A percentile compares a stretch with the other conserved stretches of the same genome.
Evolutionary conservation across 2,329 filamentous ascomycete genomes (phyloP).

Genomic region (Monilinia fructigena): DNA sequence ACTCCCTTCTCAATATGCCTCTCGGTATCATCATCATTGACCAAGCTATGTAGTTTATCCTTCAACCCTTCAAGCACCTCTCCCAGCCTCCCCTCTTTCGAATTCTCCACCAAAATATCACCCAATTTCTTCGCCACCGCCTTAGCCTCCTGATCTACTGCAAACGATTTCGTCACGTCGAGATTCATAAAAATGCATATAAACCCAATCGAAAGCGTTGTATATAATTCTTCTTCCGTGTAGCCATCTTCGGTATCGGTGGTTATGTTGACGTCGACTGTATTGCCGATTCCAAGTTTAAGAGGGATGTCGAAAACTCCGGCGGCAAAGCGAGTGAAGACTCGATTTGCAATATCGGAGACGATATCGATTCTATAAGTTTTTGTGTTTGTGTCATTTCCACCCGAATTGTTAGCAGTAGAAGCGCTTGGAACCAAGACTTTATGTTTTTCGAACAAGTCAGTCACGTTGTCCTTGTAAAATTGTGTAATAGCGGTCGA

Average conservation of each 20-base stretch:
- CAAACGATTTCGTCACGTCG: conserved; percentile 59
- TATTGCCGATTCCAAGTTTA: conserved; percentile 13
- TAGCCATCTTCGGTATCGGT: conserved; percentile 9
- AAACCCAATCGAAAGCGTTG: conserved; percentile 59
- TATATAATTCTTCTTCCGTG: conserved; percentile 34
- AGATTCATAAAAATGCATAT: conserved; percentile 61
- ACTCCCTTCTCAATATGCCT: conserved; percentile 42
- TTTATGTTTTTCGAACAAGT: conserved; percentile 62
- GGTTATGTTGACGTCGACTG: conserved; percentile 31
- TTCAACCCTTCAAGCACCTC: conserved; percentile 4
- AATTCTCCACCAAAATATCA: conserved; percentile 60
- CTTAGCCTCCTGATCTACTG: conserved; percentile 57
- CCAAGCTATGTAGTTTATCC: conserved; percentile 2
- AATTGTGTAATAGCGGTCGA: conserved; percentile 3
- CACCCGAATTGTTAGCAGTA: conserved; percentile 44
- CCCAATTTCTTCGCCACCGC: conserved; percentile 60
- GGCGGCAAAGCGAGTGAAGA: conserved; percentile 52
- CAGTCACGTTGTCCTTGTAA: conserved; percentile 24
- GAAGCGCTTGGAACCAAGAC: conserved; percentile 59
- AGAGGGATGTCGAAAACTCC: conserved; percentile 52
- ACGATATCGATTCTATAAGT: conserved; percentile 60
- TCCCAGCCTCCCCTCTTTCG: conserved; percentile 55
- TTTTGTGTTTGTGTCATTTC: neutral
- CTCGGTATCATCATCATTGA: conserved; percentile 33
- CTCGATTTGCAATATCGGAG: conserved; percentile 54